phyloP scores from a whole-genome alignment of 345 rosid species.

The Populus euphratica region DNA sequence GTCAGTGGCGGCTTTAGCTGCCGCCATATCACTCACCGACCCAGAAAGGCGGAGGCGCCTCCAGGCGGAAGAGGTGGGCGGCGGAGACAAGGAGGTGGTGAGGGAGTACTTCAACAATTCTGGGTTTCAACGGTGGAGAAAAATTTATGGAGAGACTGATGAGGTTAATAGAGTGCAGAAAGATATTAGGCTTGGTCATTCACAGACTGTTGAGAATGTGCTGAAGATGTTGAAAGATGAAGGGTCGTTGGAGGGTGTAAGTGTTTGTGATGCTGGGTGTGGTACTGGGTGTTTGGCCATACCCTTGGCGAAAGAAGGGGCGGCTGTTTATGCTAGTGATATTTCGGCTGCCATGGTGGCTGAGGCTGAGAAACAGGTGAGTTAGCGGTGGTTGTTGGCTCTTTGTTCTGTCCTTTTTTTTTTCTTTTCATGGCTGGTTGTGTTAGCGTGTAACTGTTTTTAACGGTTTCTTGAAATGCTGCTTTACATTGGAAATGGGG shows the following conservation, averaged over 20 bases:
- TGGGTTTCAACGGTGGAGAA: constrained; percentile 90
- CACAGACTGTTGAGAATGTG: constrained; percentile 78
- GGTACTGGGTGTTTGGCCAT: constrained; percentile 76
- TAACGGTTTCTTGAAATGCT: neutral
- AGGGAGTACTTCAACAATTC: constrained; percentile 82
- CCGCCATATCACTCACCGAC: constrained; percentile 65
- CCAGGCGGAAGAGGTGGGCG: constrained; percentile 94
- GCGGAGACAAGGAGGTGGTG: constrained; percentile 89
- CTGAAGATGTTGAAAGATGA: constrained; percentile 70
- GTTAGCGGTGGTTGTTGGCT: neutral
- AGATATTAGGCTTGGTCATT: constrained; percentile 77
- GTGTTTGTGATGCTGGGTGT: constrained; percentile 92
- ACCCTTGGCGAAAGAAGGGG: constrained; percentile 86
- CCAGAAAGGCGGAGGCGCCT: constrained; percentile 71
- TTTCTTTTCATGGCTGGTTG: neutral
- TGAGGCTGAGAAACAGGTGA: constrained; percentile 80
- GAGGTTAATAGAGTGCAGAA: constrained; percentile 82
- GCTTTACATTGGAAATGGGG: neutral
- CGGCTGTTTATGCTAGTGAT: constrained; percentile 76
- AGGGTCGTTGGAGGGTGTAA: constrained; percentile 64
- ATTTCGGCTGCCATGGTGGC: constrained; percentile 94
- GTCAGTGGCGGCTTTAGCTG: constrained; percentile 82
- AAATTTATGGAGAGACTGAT: constrained; percentile 85
- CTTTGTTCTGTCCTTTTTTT: neutral
- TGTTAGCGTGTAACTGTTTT: neutral